A percentile compares a stretch with the other conserved stretches of the same genome.
These are phyloP conservation scores for Eucalyptus tenuipes DNA, from an alignment of 345 rosid species.

Conservation along the genomic window DNA sequence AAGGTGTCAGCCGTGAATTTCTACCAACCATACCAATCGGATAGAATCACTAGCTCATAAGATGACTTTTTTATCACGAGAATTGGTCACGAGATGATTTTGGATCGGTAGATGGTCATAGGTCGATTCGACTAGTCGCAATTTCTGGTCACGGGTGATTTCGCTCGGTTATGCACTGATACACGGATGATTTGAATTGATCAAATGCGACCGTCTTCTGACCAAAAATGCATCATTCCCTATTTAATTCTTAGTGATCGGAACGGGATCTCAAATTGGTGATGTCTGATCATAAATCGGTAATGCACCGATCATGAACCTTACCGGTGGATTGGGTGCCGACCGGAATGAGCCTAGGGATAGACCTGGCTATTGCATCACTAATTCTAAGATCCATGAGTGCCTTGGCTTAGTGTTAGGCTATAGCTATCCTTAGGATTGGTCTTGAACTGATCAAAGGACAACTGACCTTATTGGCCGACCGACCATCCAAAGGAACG, in stretches of 20 bases:
- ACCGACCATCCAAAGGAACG: rapidly evolving
- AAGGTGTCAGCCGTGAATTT: too few relatives aligned
- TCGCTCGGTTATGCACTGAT: not conserved
- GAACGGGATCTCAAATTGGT: too few relatives aligned
- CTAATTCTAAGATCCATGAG: too few relatives aligned
- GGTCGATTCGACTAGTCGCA: rapidly evolving
- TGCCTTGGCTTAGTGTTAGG: too few relatives aligned
- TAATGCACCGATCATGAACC: too few relatives aligned
- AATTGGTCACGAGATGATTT: too few relatives aligned
- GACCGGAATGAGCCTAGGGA: too few relatives aligned
- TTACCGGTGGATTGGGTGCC: rapidly evolving
- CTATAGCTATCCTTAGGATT: too few relatives aligned
- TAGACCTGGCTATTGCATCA: too few relatives aligned
- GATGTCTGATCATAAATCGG: rapidly evolving
- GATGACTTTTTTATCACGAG: not conserved
- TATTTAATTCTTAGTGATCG: too few relatives aligned
- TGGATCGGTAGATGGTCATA: too few relatives aligned
- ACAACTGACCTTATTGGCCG: rapidly evolving
- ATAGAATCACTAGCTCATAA: not conserved
- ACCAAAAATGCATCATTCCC: not conserved
- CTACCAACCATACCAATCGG: rapidly evolving
- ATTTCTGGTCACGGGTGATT: rapidly evolving
- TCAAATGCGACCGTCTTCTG: not conserved
- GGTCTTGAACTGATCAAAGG: too few relatives aligned
- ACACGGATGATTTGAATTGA: rapidly evolving